Percentiles rank a stretch among this genome's conserved stretches.
phyloP scores from a whole-genome alignment of 2,329 filamentous ascomycete species.

The Pseudocercospora cruenta region DNA sequence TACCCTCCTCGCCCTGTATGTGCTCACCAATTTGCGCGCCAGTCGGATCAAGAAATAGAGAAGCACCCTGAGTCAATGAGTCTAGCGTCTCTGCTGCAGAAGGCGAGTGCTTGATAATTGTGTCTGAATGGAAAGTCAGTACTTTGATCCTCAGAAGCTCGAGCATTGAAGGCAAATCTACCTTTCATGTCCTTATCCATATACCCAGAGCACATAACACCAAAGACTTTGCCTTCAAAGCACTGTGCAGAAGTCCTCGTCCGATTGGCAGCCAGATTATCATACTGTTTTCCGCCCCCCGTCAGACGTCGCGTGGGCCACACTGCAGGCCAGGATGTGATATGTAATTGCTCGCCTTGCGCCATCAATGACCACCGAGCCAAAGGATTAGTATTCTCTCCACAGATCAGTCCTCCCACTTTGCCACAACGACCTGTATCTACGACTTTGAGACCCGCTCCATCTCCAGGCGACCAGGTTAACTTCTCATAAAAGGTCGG shows the following conservation, averaged over 20 bases:
- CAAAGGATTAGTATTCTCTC: constrained; percentile 62
- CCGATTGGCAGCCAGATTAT: constrained; percentile 59
- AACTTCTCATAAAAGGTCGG: constrained; percentile 63
- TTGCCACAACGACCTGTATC: constrained; percentile 50
- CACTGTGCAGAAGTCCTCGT: constrained; percentile 59
- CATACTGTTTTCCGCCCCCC: constrained; percentile 48
- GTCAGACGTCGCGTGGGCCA: constrained; percentile 51
- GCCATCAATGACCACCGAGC: constrained; percentile 58
- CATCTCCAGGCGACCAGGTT: constrained; percentile 59
- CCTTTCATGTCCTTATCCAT: constrained; percentile 41
- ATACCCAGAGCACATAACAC: constrained; percentile 53
- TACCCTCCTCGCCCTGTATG: constrained; percentile 52
- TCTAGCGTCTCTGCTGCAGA: constrained; percentile 40
- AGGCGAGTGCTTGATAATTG: constrained; percentile 38
- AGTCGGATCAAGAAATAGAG: constrained; percentile 57
- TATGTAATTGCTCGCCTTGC: constrained; percentile 60
- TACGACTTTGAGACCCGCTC: constrained; percentile 52
- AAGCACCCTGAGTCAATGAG: constrained; percentile 49
- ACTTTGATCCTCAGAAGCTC: not conserved
- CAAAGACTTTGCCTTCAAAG: constrained; percentile 63
- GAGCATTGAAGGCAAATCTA: not conserved
- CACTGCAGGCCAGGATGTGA: constrained; percentile 59
- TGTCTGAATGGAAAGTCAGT: constrained; percentile 25
- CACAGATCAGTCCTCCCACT: constrained; percentile 58
- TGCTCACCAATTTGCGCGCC: constrained; percentile 45